phyloP scores from a whole-genome alignment of 805 yeast genomes.

The Candida adriatica region DNA sequence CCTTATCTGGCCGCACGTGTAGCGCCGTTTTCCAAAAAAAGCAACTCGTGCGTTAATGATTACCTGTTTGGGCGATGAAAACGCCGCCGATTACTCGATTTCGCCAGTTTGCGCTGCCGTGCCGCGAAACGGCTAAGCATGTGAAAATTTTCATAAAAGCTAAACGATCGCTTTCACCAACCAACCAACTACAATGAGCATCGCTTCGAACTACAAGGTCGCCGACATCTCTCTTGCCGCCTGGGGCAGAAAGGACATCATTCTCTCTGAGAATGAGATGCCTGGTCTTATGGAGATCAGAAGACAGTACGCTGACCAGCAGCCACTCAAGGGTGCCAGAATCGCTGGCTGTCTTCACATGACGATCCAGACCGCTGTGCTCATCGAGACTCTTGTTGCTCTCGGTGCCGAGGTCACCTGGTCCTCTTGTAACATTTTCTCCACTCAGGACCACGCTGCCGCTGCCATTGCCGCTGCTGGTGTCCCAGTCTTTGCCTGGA shows the following conservation, averaged over 20 bases:
- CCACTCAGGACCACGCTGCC: conserved; percentile 99
- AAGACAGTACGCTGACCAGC: conserved; percentile 80
- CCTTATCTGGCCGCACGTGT: too few species aligned
- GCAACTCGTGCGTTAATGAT: too few species aligned
- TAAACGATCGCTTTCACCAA: neutral
- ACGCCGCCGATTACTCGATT: too few species aligned
- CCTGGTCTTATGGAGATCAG: conserved; percentile 99
- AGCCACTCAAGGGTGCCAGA: conserved; percentile 97
- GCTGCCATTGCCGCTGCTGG: conserved; percentile 99
- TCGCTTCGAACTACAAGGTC: conserved; percentile 80
- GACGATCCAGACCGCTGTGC: conserved; percentile 99
- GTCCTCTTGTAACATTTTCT: conserved; percentile 98
- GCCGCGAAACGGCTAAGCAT: too few species aligned
- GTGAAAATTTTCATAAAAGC: neutral
- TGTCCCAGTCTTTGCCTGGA: conserved; percentile 99
- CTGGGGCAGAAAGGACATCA: conserved; percentile 99
- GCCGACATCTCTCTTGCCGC: conserved; percentile 98
- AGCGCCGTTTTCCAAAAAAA: too few species aligned
- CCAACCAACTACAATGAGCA: conserved; percentile 30
- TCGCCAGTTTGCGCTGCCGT: neutral
- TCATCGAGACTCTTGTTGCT: conserved; percentile 94
- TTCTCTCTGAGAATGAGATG: conserved; percentile 98
- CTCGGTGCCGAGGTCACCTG: conserved; percentile 99
- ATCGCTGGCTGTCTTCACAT: conserved; percentile 98
- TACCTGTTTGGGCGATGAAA: too few species aligned